These are phyloP conservation scores for Eutrema japonicum DNA, from an alignment of 345 rosid species.

Conservation along the genomic window DNA sequence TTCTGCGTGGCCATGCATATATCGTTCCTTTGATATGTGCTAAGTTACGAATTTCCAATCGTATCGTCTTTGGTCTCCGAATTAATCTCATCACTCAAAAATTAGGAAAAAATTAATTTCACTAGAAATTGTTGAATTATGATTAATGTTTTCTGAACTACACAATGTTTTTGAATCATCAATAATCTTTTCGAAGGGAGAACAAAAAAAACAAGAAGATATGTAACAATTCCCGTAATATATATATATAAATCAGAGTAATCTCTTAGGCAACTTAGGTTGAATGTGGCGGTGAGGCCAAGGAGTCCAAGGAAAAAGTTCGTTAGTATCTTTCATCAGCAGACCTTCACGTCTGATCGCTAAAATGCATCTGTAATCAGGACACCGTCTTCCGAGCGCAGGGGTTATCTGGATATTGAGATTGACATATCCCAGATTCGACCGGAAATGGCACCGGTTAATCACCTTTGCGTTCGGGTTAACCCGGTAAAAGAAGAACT, in stretches of 20 bases:
- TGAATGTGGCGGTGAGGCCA: constrained; percentile 42
- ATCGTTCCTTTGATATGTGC: too few relatives aligned
- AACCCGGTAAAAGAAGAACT: constrained; percentile 37
- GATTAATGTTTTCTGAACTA: constrained; percentile 17
- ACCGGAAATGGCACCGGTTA: constrained; percentile 40
- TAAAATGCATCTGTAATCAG: constrained; percentile 32
- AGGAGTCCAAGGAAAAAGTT: constrained; percentile 42
- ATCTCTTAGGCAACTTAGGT: constrained; percentile 26
- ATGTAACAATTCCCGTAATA: background rate
- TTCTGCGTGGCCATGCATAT: too few relatives aligned
- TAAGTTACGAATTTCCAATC: too few relatives aligned
- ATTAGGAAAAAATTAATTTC: background rate
- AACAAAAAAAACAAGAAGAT: background rate
- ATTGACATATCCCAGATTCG: constrained; percentile 33
- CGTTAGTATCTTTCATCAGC: constrained; percentile 38
- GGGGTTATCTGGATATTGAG: constrained; percentile 26
- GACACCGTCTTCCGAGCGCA: constrained; percentile 32
- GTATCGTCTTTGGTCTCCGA: too few relatives aligned
- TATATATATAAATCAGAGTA: background rate
- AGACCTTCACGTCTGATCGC: constrained; percentile 43
- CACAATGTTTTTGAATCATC: background rate
- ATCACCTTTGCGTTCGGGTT: constrained; percentile 33
- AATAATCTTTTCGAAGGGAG: background rate
- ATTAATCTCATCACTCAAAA: background rate
- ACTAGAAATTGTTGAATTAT: background rate